Conservation (phyloP, 129 eudicot genomes). For the Rutidosis leptorrhynchoides region DNA sequence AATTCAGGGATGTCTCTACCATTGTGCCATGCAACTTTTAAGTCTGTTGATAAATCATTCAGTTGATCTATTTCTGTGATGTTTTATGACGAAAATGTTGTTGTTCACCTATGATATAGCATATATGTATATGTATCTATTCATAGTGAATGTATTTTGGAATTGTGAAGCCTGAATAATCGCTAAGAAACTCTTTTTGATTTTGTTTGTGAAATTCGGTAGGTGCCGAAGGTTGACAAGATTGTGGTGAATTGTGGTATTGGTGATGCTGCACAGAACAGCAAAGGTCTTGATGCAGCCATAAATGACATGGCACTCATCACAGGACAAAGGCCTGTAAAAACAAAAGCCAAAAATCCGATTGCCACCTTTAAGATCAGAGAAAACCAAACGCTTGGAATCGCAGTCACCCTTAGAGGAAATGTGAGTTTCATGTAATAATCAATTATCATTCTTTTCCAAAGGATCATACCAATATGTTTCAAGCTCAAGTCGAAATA, state of each 20-base stretch:
- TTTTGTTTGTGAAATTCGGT: constrained; percentile 10
- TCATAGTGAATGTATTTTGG: background rate
- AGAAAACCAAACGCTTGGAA: constrained; percentile 75
- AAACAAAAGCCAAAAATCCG: constrained; percentile 86
- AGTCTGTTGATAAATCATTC: background rate
- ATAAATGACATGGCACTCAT: constrained; percentile 80
- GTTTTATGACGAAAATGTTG: background rate
- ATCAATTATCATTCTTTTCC: background rate
- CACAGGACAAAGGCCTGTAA: constrained; percentile 93
- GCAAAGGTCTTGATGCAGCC: constrained; percentile 87
- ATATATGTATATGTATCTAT: constrained; percentile 2
- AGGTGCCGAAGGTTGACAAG: constrained; percentile 87
- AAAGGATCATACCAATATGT: background rate
- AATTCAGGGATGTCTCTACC: background rate
- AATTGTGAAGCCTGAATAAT: background rate
- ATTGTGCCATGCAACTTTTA: background rate
- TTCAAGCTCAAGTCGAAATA: background rate
- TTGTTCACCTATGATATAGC: background rate
- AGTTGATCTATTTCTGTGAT: background rate
- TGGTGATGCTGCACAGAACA: constrained; percentile 97
- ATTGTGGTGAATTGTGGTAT: constrained; percentile 92
- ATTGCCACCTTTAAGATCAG: constrained; percentile 88
- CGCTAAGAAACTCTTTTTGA: background rate
- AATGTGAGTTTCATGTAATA: constrained; percentile 47
- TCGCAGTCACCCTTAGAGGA: constrained; percentile 88